Base-by-base conservation (phyloP, 2,329 filamentous ascomycete species). In the Colletotrichum sp. region DNA sequence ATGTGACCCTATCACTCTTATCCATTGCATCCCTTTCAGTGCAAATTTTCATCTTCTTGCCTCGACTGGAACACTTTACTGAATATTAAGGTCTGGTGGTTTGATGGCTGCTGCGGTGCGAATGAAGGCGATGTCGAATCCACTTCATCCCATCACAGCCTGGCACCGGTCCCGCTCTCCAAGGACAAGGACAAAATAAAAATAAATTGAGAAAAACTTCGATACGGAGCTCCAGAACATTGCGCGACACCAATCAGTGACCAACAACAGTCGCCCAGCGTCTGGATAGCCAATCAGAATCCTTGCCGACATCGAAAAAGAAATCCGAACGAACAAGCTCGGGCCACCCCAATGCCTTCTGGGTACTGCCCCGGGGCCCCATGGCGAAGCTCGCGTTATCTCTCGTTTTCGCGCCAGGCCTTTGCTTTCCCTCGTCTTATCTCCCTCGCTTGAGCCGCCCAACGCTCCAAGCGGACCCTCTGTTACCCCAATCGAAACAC, bases 401-500 rank as follows among this genome's bases (percentile, higher is more conserved):
- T 55, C 24, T 57, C 24, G 36, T 28, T 63, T 60, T 66, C 48
- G 68, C 36, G 39, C 52, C 39, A 26, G 26, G 39, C 52, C 15
- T 32, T 60, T 24, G 15, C 43, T 15, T 30, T 21, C 43, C 66
- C 30, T 43, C 10, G 24, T 63, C 55, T 52, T 70, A 63, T 63
- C 67, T 61, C 57, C 8, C 7, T 48, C 66, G 48, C 61, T 61
- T 67, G 28, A 75, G 72, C 72, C 72, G 36, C 63, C 15, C 15
- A 67, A 74, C 36, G 28, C n/a, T 48, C 72, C 48, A 21, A 39
- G 67, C 72, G 59, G 68, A 28, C 60, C 72, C 68, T 72, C 68
- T 75, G 26, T 71, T 71, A 66, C 72, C 72, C 72, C 72, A 59
- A 74, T 74, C 60, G 72, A 74, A 74, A 71, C 72, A 61, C 65